Percentiles rank a stretch among this genome's conserved stretches.
Evolutionary conservation across 2,329 filamentous ascomycete genomes (phyloP).

Genomic region (Diaporthe destruens): DNA sequence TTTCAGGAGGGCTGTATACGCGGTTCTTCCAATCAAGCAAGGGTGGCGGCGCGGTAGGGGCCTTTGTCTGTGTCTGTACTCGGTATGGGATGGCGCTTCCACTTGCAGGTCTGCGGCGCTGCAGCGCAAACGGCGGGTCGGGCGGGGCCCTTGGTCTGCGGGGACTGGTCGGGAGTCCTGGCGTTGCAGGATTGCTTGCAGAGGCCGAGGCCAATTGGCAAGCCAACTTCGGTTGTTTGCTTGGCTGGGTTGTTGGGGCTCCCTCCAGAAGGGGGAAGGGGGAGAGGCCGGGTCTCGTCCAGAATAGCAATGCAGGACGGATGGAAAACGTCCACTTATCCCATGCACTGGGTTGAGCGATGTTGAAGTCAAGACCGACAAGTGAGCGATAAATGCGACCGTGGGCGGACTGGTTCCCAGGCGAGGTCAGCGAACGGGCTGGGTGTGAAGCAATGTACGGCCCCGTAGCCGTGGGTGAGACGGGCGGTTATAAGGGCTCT

Average conservation of each 20-base stretch:
- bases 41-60: conserved; percentile 15
- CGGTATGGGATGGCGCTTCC: conserved; percentile 26
- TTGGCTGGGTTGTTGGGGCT: conserved; percentile 23
- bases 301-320: not conserved
- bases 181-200: conserved; percentile 27
- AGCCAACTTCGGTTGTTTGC: conserved; percentile 28
- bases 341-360: not conserved
- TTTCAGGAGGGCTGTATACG: conserved; percentile 12
- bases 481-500: conserved; percentile 23
- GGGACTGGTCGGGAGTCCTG: not conserved
- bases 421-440: conserved; percentile 1
- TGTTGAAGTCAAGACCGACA: not conserved
- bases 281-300: not conserved
- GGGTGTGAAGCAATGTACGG: conserved; percentile 8
- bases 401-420: not conserved
- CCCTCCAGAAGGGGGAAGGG: not conserved
- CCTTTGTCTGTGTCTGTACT: not conserved
- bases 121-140: conserved; percentile 24
- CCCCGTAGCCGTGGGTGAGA: conserved; percentile 14
- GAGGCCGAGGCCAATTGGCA: conserved; percentile 13
- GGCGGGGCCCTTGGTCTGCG: conserved; percentile 19
- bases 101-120: conserved; percentile 23
- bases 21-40: conserved; percentile 20
- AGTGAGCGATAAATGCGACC: not conserved
- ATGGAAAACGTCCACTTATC: not conserved